A percentile compares a stretch with the other conserved stretches of the same genome.
Conservation (phyloP, 192 early-diverging fungal genomes). For the Coemansia sp. region DNA sequence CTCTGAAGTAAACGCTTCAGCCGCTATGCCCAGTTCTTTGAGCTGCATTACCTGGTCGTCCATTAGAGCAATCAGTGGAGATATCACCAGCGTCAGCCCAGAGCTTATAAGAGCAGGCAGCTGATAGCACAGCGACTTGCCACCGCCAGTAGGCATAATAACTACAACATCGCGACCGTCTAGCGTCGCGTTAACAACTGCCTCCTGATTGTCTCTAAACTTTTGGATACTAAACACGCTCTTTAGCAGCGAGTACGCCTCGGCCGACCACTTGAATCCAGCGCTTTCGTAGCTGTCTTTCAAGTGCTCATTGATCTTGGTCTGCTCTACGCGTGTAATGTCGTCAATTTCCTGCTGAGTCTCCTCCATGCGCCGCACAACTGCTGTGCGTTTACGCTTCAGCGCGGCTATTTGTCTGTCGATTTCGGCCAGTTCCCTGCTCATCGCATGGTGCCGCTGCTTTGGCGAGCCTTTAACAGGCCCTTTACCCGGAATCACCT, state of each 20-base stretch:
- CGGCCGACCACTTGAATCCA: conserved; percentile 57
- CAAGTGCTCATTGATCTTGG: conserved; percentile 24
- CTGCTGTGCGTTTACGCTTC: conserved; percentile 12
- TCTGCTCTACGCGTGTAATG: conserved; percentile 12
- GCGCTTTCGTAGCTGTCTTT: conserved; percentile 37
- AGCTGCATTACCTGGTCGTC: conserved; percentile 57
- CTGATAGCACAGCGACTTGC: conserved; percentile 61
- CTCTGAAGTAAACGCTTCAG: conserved; percentile 49
- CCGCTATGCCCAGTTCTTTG: conserved; percentile 32
- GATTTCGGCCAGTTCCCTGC: conserved; percentile 23
- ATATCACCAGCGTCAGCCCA: conserved; percentile 55
- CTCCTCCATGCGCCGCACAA: conserved; percentile 17
- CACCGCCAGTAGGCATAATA: conserved; percentile 57
- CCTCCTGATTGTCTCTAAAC: conserved; percentile 54
- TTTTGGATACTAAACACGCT: conserved; percentile 51
- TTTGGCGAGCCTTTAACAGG: background rate
- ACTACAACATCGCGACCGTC: conserved; percentile 53
- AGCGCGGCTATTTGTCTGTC: conserved; percentile 31
- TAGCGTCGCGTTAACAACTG: conserved; percentile 58
- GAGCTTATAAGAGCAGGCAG: conserved; percentile 46
- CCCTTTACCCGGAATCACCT: background rate
- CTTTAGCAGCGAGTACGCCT: conserved; percentile 37
- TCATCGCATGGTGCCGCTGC: conserved; percentile 11
- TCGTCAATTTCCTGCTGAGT: conserved; percentile 28
- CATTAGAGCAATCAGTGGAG: conserved; percentile 59